Base-by-base conservation (phyloP, 2,329 filamentous ascomycete species). In the Bipolaris victoriae region DNA sequence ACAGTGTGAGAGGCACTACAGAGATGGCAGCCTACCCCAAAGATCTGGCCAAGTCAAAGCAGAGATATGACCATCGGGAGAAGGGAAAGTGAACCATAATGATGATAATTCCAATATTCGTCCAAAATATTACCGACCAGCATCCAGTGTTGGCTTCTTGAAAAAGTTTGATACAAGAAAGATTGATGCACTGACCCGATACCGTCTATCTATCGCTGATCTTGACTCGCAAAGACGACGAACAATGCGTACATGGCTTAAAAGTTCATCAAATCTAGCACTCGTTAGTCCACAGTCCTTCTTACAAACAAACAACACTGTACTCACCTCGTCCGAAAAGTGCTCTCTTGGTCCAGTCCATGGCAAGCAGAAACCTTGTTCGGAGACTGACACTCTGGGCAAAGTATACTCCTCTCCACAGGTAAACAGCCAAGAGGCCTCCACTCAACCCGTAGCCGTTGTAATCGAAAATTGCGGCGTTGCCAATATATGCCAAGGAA, bases 321-420 rank as follows among this genome's bases (percentile, higher is more conserved):
- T 13, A 81, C 88, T 81, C 79, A 97, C 94, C 95, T 88, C 95
- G 85, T 66, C 95, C 95, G 80, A 99, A 99, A 20, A 99, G 78
- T 11, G 92, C 91, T 74, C 96, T 85, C 86, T 98, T 99, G n/a
- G 87, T 88, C 95, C 95, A 99, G 76, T 99, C 95, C 95, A 99
- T 97, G 16, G 92, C 92, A 77, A 99, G 82, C 71, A 99, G 78
- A 63, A 92, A 86, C 61, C 94, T 86, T 24, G 95, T 99, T 66
- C 95, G 83, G 58, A 98, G 84, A 77, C 93, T 97, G 46, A 99
- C 95, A 72, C 92, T 97, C 82, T 99, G 92, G 11, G 95, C 92
- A 80, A 99, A 99, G 79, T 99, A 99, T 13, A 97, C 89, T 63
- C 91, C 93, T 61, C 95, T 83, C 95, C 95, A 99, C 33, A 97